phyloP scores from a whole-genome alignment of 305 asterid genomes.

The Fraxinus dipetala region DNA sequence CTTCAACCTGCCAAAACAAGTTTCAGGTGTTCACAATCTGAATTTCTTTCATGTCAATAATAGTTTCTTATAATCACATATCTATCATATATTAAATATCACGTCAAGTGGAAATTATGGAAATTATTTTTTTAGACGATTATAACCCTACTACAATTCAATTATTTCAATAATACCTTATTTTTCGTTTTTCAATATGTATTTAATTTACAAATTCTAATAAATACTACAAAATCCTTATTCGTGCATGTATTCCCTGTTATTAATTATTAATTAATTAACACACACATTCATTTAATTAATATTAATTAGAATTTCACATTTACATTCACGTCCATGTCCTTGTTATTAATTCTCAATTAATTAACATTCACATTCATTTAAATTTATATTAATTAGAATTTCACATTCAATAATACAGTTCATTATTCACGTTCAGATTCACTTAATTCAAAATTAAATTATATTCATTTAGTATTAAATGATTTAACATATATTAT shows the following conservation, averaged over 20 bases:
- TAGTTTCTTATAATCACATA: background rate
- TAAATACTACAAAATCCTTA: too few relatives aligned
- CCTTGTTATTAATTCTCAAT: too few relatives aligned
- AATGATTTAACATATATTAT: too few relatives aligned
- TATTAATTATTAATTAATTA: too few relatives aligned
- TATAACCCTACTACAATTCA: background rate
- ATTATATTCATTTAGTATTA: background rate
- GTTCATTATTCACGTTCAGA: background rate
- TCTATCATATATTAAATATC: background rate
- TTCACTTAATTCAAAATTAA: background rate
- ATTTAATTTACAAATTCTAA: too few relatives aligned
- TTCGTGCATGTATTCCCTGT: background rate
- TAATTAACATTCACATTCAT: too few relatives aligned
- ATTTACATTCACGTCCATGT: background rate
- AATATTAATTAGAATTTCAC: background rate
- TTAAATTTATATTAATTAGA: too few relatives aligned
- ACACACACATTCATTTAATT: background rate
- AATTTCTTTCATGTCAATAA: conserved; percentile 1
- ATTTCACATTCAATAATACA: too few relatives aligned
- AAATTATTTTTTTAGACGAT: too few relatives aligned
- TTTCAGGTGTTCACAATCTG: conserved; percentile 14
- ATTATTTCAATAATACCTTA: background rate
- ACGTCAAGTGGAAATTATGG: background rate
- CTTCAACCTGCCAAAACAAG: conserved; percentile 64
- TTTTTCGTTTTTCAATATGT: background rate